A percentile compares a stretch with the other conserved stretches of the same genome.
phyloP scores from a whole-genome alignment of 805 yeast species.

The Candida manassasensis region DNA sequence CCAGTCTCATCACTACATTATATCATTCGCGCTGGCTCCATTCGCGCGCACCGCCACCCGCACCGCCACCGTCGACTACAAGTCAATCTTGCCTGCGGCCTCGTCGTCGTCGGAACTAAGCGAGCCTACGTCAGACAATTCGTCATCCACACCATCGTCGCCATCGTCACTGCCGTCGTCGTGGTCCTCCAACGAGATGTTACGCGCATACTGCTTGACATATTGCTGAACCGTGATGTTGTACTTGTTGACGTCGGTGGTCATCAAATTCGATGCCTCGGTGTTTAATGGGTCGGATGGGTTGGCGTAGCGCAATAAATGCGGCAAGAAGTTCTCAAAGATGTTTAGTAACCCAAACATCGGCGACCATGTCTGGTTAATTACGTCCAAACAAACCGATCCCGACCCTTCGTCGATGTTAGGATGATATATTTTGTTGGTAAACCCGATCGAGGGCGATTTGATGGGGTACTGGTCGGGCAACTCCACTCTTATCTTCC shows the following conservation, averaged over 20 bases:
- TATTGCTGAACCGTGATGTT: conserved; percentile 66
- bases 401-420: conserved; percentile 90
- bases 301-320: conserved; percentile 84
- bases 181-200: conserved; percentile 39
- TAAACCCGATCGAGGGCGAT: conserved; percentile 93
- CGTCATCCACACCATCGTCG: conserved; percentile 32
- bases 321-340: conserved; percentile 91
- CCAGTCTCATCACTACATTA: too few relatives aligned
- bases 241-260: conserved; percentile 63
- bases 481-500: conserved; percentile 89
- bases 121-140: conserved; percentile 47
- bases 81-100: conserved; percentile 32
- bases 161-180: conserved; percentile 28
- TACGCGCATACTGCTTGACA: conserved; percentile 58
- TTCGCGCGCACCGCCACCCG: not conserved
- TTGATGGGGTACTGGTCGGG: conserved; percentile 95
- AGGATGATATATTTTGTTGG: conserved; percentile 89
- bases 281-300: conserved; percentile 92
- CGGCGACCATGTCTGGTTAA: conserved; percentile 97
- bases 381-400: conserved; percentile 91
- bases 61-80: conserved; percentile 8
- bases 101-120: conserved; percentile 43
- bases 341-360: conserved; percentile 90
- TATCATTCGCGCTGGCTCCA: too few relatives aligned
- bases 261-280: conserved; percentile 78